Evolutionary conservation across 176 grass and related monocot species (phyloP).

Genomic region (Thinopyrum elongatum): DNA sequence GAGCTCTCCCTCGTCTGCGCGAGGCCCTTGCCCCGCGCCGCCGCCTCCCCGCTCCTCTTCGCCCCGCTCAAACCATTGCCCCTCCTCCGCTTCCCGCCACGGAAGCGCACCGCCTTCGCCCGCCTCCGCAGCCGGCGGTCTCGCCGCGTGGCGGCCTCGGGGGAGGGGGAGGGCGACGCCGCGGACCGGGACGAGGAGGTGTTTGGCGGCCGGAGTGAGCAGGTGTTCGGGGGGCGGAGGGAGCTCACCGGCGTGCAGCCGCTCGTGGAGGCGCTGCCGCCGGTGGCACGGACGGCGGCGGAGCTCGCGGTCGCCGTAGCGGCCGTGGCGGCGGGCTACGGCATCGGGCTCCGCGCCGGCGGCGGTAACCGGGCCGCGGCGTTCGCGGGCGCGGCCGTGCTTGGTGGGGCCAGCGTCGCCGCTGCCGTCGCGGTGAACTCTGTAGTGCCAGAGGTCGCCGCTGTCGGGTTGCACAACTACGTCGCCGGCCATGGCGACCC

Average conservation of each 20-base stretch:
- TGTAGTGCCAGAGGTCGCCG: constrained; percentile 75
- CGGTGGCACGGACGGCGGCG: constrained; percentile 58
- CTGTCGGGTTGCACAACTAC: constrained; percentile 80
- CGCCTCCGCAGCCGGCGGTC: constrained; percentile 11
- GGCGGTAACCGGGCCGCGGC: constrained; percentile 41
- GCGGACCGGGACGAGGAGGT: constrained; percentile 9
- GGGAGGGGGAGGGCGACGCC: background rate
- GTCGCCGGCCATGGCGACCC: constrained; percentile 72
- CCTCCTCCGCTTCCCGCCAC: constrained; percentile 40
- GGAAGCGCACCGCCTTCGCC: constrained; percentile 13
- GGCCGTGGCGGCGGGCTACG: constrained; percentile 60
- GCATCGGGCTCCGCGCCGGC: constrained; percentile 57
- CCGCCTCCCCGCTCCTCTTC: constrained; percentile 42
- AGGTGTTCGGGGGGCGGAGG: constrained; percentile 52
- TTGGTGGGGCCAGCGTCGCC: constrained; percentile 57
- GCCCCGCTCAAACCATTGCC: constrained; percentile 44
- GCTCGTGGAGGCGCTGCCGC: constrained; percentile 58
- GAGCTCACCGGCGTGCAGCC: constrained; percentile 68
- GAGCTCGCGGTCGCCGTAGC: constrained; percentile 54
- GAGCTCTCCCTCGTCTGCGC: constrained; percentile 51
- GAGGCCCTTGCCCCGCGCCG: constrained; percentile 1
- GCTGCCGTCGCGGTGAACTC: constrained; percentile 65
- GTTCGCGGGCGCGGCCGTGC: constrained; percentile 50
- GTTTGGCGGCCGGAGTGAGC: constrained; percentile 29
- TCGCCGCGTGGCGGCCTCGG: background rate